These are phyloP conservation scores for Ceratobasidium sp. DNA, from an alignment of 1,284 basidiomycete species.

Conservation along the genomic window DNA sequence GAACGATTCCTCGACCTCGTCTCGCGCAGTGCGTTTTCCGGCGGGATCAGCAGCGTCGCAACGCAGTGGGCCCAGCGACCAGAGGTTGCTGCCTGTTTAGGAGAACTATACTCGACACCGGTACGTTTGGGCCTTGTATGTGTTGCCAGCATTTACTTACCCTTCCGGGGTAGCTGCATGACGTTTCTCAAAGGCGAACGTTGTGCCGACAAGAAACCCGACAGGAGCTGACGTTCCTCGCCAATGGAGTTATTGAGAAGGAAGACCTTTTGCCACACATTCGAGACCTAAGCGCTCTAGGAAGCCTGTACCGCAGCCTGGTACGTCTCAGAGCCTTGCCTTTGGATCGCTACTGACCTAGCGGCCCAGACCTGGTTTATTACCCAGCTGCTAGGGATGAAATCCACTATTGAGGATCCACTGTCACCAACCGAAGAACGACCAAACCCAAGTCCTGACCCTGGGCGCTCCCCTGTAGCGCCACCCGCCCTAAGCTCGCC, in stretches of 20 bases:
- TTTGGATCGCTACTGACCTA: slow-evolving; percentile 13
- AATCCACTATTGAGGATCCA: slow-evolving; percentile 69
- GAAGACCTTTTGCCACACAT: slow-evolving; percentile 81
- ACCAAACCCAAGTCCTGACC: slow-evolving; percentile 27
- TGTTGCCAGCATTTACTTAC: neutral
- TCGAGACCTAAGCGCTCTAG: slow-evolving; percentile 79
- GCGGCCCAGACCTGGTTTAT: slow-evolving; percentile 81
- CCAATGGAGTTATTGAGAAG: slow-evolving; percentile 65
- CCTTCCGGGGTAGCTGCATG: slow-evolving; percentile 45
- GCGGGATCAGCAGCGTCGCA: slow-evolving; percentile 63
- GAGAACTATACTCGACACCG: slow-evolving; percentile 55
- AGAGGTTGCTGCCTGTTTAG: slow-evolving; percentile 79
- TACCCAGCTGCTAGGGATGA: slow-evolving; percentile 73
- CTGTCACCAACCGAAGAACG: slow-evolving; percentile 60
- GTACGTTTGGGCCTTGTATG: slow-evolving; percentile 52
- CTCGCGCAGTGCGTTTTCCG: slow-evolving; percentile 59
- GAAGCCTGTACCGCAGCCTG: slow-evolving; percentile 86
- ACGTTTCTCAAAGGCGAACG: slow-evolving; percentile 41
- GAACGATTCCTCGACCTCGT: slow-evolving; percentile 86
- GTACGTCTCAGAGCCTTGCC: slow-evolving; percentile 59
- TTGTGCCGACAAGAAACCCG: slow-evolving; percentile 81
- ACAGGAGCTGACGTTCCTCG: slow-evolving; percentile 76
- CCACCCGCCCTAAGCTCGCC: slow-evolving; percentile 66
- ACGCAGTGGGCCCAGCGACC: slow-evolving; percentile 88
- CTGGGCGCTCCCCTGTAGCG: slow-evolving; percentile 50